A percentile compares a stretch with the other conserved stretches of the same genome.
Conservation (phyloP, 495 filamentous ascomycete genomes). For the Pyrenula massariospora region DNA sequence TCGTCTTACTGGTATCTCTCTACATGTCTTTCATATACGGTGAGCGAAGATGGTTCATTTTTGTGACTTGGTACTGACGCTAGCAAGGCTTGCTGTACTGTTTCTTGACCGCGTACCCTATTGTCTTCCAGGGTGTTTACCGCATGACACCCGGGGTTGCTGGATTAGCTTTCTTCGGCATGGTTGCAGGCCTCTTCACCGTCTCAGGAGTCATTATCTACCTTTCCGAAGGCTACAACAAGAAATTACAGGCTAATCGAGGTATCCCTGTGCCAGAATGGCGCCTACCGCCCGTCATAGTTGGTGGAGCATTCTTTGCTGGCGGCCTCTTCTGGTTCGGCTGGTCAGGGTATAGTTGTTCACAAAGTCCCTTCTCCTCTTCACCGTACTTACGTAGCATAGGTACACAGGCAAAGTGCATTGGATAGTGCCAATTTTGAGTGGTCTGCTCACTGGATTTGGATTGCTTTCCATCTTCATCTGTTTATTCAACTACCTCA, state of each 20-base stretch:
- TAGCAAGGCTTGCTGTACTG: slow-evolving; percentile 21
- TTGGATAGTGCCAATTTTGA: slow-evolving; percentile 78
- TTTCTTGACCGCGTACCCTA: slow-evolving; percentile 31
- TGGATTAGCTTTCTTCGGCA: slow-evolving; percentile 30
- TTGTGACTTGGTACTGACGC: background rate
- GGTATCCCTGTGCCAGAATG: slow-evolving; percentile 72
- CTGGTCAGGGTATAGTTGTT: slow-evolving; percentile 63
- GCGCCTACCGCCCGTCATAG: slow-evolving; percentile 69
- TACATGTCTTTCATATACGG: slow-evolving; percentile 29
- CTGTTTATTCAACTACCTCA: slow-evolving; percentile 74
- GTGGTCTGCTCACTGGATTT: slow-evolving; percentile 50
- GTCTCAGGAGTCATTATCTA: slow-evolving; percentile 21
- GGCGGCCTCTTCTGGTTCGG: slow-evolving; percentile 80
- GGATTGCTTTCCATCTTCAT: slow-evolving; percentile 73
- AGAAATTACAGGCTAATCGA: slow-evolving; percentile 61
- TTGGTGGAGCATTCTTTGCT: slow-evolving; percentile 63
- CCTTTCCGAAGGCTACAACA: slow-evolving; percentile 22
- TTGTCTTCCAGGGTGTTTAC: slow-evolving; percentile 27
- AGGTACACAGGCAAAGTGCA: slow-evolving; percentile 56
- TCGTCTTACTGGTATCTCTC: slow-evolving; percentile 17
- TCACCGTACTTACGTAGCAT: no score
- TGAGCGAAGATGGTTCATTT: no score
- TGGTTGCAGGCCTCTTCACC: slow-evolving; percentile 29
- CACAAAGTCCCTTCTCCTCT: no score
- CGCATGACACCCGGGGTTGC: slow-evolving; percentile 24